phyloP scores from a whole-genome alignment of 768 basidiomycete genomes.

The Termitomyces titanicus region DNA sequence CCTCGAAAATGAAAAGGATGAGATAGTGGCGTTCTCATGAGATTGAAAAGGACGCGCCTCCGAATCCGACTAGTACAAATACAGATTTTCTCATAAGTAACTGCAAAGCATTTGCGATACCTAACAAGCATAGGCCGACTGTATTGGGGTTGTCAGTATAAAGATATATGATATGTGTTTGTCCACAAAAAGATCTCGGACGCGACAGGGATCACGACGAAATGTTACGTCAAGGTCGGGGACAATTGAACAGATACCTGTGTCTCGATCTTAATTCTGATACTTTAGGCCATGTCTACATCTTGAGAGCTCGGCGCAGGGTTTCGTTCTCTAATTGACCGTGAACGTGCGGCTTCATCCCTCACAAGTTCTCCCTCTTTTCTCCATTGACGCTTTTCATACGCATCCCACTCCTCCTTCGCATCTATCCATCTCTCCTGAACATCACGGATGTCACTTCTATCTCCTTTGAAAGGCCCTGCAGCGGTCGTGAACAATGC shows the following conservation, averaged over 20 bases:
- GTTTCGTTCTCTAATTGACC: slow-evolving; percentile 29
- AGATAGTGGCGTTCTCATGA: no score
- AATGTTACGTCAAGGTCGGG: background rate
- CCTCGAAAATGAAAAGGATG: no score
- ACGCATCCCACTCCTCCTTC: slow-evolving; percentile 77
- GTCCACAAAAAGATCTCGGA: no score
- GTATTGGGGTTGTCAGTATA: no score
- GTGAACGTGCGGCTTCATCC: slow-evolving; percentile 34
- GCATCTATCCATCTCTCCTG: slow-evolving; percentile 96
- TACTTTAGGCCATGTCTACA: slow-evolving; percentile 11
- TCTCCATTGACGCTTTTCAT: slow-evolving; percentile 74
- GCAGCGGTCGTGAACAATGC: slow-evolving; percentile 66
- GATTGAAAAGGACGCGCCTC: no score
- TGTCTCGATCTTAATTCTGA: background rate
- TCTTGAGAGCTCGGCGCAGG: slow-evolving; percentile 8
- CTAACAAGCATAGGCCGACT: no score
- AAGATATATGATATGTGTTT: no score
- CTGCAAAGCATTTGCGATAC: no score
- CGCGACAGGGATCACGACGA: no score
- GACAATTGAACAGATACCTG: background rate
- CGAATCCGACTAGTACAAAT: no score
- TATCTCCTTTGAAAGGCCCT: slow-evolving; percentile 46
- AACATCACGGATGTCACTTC: slow-evolving; percentile 64
- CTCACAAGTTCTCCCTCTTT: slow-evolving; percentile 62
- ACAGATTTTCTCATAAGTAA: no score